These are phyloP conservation scores for Emmonsiellopsis sp. DNA, from an alignment of 2,329 filamentous ascomycete species.

Conservation along the genomic window DNA sequence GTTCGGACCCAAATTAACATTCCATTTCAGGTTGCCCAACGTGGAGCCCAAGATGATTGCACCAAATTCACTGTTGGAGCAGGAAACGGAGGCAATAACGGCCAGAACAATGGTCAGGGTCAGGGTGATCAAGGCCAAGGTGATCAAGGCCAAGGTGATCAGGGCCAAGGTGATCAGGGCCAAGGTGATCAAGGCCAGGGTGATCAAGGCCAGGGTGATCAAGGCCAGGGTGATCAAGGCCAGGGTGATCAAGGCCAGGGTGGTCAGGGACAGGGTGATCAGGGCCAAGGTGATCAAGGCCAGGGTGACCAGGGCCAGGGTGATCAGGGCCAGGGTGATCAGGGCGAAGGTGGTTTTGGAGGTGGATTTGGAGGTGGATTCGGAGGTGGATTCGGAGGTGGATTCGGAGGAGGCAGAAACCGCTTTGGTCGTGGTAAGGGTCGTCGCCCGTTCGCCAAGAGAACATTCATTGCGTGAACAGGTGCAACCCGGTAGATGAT, in stretches of 20 bases:
- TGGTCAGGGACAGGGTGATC: background rate
- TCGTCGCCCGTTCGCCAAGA: background rate
- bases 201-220: conserved; percentile 1
- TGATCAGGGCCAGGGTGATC: background rate
- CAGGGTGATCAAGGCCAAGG: background rate
- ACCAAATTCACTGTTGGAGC: conserved; percentile 37
- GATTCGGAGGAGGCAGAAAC: background rate
- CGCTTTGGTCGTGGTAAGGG: background rate
- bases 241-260: background rate
- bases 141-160: conserved; percentile 1
- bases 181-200: conserved; percentile 5
- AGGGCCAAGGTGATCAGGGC: conserved; percentile 4
- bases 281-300: background rate
- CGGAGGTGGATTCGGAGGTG: no score
- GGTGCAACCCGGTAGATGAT: no score
- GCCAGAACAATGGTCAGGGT: conserved; percentile 1
- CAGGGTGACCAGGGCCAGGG: background rate
- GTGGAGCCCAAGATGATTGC: conserved; percentile 46
- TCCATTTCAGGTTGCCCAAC: conserved; percentile 34
- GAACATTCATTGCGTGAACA: conserved; percentile 2
- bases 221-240: background rate
- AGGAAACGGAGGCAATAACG: conserved; percentile 7
- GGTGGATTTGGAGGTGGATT: background rate
- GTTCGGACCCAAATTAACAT: background rate
- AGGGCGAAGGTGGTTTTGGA: background rate